A percentile compares a stretch with the other conserved stretches of the same genome.
These are phyloP conservation scores for Oryza meyeriana DNA, from an alignment of 176 grass and related monocot genomes.

Conservation along the genomic window DNA sequence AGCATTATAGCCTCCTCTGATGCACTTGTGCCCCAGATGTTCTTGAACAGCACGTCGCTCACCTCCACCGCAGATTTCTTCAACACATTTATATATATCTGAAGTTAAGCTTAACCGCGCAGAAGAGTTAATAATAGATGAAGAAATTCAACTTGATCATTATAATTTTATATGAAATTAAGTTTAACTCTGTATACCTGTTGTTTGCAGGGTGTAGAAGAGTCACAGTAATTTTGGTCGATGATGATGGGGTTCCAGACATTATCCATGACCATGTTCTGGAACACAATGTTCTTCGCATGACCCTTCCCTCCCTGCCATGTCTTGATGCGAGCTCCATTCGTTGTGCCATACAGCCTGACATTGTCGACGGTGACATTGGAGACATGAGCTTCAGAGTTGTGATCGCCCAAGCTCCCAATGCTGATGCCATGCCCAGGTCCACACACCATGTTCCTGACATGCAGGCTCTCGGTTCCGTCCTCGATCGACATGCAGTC, in stretches of 20 bases:
- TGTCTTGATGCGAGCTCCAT: conserved; percentile 67
- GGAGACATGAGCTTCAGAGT: conserved; percentile 30
- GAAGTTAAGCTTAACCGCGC: neutral
- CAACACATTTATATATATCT: neutral
- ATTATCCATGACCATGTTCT: conserved; percentile 46
- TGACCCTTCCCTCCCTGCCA: conserved; percentile 51
- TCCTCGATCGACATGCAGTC: conserved; percentile 45
- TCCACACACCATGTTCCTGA: conserved; percentile 26
- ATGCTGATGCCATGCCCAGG: conserved; percentile 51
- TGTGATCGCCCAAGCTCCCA: conserved; percentile 44
- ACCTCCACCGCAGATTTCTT: conserved; percentile 43
- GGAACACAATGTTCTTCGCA: conserved; percentile 40
- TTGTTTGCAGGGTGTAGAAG: neutral
- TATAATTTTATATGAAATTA: neutral
- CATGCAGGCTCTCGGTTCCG: conserved; percentile 15
- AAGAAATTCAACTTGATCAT: neutral
- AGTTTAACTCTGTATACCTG: neutral
- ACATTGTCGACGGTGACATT: conserved; percentile 38
- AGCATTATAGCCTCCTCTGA: neutral
- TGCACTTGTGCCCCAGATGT: conserved; percentile 7
- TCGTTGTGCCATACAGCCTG: conserved; percentile 38
- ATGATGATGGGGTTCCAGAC: conserved; percentile 61
- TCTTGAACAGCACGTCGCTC: conserved; percentile 51
- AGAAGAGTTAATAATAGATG: neutral
- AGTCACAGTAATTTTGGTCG: conserved; percentile 56